A percentile compares a stretch with the other conserved stretches of the same genome.
phyloP scores from a whole-genome alignment of 352 stramenopile species.

The Phytophthora podocarpi region DNA sequence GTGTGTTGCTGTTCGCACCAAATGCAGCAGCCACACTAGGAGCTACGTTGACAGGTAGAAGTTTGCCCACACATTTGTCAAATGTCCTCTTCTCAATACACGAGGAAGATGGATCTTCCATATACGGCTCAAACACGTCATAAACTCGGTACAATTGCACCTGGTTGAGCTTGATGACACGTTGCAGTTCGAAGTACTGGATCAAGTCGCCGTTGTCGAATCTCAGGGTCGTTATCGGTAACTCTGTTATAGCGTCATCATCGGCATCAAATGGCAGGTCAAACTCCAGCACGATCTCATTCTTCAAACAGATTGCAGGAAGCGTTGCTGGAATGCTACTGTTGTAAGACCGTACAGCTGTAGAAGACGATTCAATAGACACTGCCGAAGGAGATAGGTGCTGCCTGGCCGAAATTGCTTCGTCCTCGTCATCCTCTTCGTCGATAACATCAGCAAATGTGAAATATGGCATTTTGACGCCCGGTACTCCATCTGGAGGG shows the following conservation, averaged over 20 bases:
- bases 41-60: slow-evolving; percentile 63
- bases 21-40: slow-evolving; percentile 65
- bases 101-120: slow-evolving; percentile 50
- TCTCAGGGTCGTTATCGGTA: slow-evolving; percentile 70
- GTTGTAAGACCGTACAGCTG: slow-evolving; percentile 46
- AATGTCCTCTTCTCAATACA: slow-evolving; percentile 87
- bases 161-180: slow-evolving; percentile 74
- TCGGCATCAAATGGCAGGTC: slow-evolving; percentile 73
- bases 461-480: slow-evolving; percentile 51
- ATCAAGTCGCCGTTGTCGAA: slow-evolving; percentile 88
- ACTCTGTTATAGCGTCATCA: slow-evolving; percentile 64
- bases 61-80: slow-evolving; percentile 66
- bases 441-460: slow-evolving; percentile 69
- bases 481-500: slow-evolving; percentile 33
- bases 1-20: slow-evolving; percentile 60
- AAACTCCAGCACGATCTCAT: slow-evolving; percentile 86
- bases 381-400: slow-evolving; percentile 30
- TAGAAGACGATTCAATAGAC: slow-evolving; percentile 69
- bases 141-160: slow-evolving; percentile 70
- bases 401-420: slow-evolving; percentile 13
- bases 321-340: slow-evolving; percentile 66
- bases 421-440: slow-evolving; percentile 74
- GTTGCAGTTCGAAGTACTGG: slow-evolving; percentile 82
- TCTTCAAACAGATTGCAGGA: slow-evolving; percentile 77
- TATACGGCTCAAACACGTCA: slow-evolving; percentile 76